phyloP scores from a whole-genome alignment of 768 basidiomycete species.

The Dendrothele bispora region DNA sequence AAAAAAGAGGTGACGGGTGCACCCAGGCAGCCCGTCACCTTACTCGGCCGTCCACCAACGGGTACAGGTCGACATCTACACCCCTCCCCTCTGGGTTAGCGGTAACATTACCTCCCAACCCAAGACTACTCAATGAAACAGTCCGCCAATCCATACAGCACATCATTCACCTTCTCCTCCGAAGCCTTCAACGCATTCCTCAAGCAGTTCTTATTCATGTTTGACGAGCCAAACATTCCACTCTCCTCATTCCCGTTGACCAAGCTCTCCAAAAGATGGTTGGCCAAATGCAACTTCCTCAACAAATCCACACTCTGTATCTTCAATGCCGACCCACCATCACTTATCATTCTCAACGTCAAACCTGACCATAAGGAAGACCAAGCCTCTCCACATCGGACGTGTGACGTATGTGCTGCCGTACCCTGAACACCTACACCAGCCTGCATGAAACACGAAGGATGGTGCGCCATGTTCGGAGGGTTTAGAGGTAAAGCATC shows the following conservation, averaged over 20 bases:
- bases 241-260: slow-evolving; percentile 37
- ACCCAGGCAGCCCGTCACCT: too few species aligned
- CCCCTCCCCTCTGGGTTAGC: too few species aligned
- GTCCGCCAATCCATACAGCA: slow-evolving; percentile 14
- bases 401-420: slow-evolving; percentile 2
- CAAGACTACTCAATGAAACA: slow-evolving; percentile 8
- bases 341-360: not conserved
- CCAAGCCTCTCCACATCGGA: slow-evolving; percentile 43
- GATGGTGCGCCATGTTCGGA: slow-evolving; percentile 41
- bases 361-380: slow-evolving; percentile 38
- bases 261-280: slow-evolving; percentile 45
- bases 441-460: slow-evolving; percentile 38
- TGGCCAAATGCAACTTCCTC: slow-evolving; percentile 45
- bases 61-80: too few species aligned
- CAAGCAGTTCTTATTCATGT: slow-evolving; percentile 46
- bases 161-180: slow-evolving; percentile 42
- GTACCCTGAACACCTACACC: slow-evolving; percentile 3
- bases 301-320: slow-evolving; percentile 45
- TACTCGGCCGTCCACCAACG: too few species aligned
- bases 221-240: slow-evolving; percentile 30
- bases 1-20: too few species aligned
- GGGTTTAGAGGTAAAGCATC: slow-evolving; percentile 41
- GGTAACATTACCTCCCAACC: too few species aligned
- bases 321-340: slow-evolving; percentile 20
- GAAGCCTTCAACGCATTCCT: slow-evolving; percentile 42